These are phyloP conservation scores for Pogostemon cablin DNA, from an alignment of 257 asterid genomes.

Conservation along the genomic window DNA sequence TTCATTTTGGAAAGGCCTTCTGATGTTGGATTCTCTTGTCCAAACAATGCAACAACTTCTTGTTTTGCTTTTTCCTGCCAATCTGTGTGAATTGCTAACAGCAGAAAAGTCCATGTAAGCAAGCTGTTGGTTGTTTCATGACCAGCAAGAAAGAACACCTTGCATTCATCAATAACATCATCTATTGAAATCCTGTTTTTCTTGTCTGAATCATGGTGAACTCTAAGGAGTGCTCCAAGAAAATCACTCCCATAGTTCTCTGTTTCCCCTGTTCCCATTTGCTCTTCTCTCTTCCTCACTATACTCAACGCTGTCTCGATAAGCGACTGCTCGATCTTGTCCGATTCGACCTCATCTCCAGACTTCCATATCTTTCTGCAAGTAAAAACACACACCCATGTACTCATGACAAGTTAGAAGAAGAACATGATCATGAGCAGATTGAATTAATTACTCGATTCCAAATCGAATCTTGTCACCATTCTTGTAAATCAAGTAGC, in stretches of 20 bases:
- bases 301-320: slow-evolving; percentile 37
- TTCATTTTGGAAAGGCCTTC: slow-evolving; percentile 45
- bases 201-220: slow-evolving; percentile 48
- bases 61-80: slow-evolving; percentile 69
- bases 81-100: slow-evolving; percentile 56
- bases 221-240: slow-evolving; percentile 53
- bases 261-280: slow-evolving; percentile 30
- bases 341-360: slow-evolving; percentile 47
- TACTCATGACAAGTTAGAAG: not conserved
- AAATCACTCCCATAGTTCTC: slow-evolving; percentile 49
- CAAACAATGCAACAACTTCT: slow-evolving; percentile 43
- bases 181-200: slow-evolving; percentile 46
- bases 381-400: not conserved
- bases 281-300: slow-evolving; percentile 49
- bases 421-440: not conserved
- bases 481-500: slow-evolving; percentile 32
- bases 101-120: slow-evolving; percentile 49
- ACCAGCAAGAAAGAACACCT: slow-evolving; percentile 62
- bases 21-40: slow-evolving; percentile 39
- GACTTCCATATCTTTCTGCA: slow-evolving; percentile 42
- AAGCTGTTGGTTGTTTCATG: slow-evolving; percentile 58
- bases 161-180: slow-evolving; percentile 59
- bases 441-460: slow-evolving; percentile 34
- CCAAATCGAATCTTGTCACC: slow-evolving; percentile 34
- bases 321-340: slow-evolving; percentile 45